phyloP scores from a whole-genome alignment of 768 basidiomycete genomes.

The Mycena capillaripes region DNA sequence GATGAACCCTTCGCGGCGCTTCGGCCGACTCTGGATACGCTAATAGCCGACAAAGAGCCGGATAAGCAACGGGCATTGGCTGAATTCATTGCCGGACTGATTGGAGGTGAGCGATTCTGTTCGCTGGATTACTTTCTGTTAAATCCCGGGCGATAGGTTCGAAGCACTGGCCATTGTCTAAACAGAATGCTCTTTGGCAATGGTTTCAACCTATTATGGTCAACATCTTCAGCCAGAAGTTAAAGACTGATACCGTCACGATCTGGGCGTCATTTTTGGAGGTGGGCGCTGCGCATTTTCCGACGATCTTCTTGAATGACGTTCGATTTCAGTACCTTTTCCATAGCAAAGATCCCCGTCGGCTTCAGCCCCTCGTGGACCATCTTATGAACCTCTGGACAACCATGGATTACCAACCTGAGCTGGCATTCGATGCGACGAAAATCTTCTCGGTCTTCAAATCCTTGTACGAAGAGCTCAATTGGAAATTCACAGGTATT shows the following conservation, averaged over 20 bases:
- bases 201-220: conserved; percentile 84
- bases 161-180: conserved; percentile 88
- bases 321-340: conserved; percentile 73
- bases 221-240: conserved; percentile 74
- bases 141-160: conserved; percentile 64
- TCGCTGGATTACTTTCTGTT: background rate
- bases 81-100: conserved; percentile 83
- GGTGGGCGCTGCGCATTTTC: conserved; percentile 51
- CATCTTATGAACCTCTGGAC: conserved; percentile 76
- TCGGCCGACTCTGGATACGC: conserved; percentile 70
- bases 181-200: conserved; percentile 78
- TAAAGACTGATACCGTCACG: conserved; percentile 85
- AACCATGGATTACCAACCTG: conserved; percentile 81
- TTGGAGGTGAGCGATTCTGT: conserved; percentile 61
- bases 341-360: conserved; percentile 84
- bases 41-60: conserved; percentile 80
- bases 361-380: conserved; percentile 84
- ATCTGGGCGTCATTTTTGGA: conserved; percentile 88
- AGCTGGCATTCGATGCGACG: conserved; percentile 85
- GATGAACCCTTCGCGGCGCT: conserved; percentile 77
- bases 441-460: conserved; percentile 79
- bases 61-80: conserved; percentile 92
- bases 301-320: conserved; percentile 5
- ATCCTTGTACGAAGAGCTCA: conserved; percentile 79
- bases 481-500: conserved; percentile 75